Evolutionary conservation across 2,329 filamentous ascomycete genomes (phyloP).

Genomic region (Parastagonospora avenae): DNA sequence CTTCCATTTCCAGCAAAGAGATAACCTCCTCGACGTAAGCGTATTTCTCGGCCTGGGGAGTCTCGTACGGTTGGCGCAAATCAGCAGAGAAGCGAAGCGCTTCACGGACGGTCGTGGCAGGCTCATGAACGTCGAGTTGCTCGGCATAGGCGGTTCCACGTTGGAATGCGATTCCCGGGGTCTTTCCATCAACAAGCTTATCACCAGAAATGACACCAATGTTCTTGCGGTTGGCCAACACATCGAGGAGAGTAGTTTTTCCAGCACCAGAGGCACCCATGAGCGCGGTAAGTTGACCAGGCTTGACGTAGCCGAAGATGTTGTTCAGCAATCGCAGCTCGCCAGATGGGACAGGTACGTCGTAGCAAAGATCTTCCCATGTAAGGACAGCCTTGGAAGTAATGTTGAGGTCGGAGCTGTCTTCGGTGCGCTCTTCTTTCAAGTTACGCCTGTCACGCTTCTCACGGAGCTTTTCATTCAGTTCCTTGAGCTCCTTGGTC

Average conservation of each 20-base stretch:
- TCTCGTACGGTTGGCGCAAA: conserved; percentile 65
- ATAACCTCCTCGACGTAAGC: conserved; percentile 70
- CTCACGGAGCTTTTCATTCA: conserved; percentile 67
- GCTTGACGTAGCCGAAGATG: conserved; percentile 62
- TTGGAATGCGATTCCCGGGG: conserved; percentile 65
- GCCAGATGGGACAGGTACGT: conserved; percentile 72
- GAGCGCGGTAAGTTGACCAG: conserved; percentile 58
- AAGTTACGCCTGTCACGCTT: conserved; percentile 62
- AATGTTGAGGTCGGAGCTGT: conserved; percentile 56
- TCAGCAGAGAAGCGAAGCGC: conserved; percentile 70
- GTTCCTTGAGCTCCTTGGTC: conserved; percentile 66
- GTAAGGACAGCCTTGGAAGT: conserved; percentile 62
- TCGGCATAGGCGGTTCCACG: conserved; percentile 69
- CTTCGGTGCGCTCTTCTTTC: conserved; percentile 49
- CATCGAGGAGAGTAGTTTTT: conserved; percentile 84
- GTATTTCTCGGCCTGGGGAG: conserved; percentile 65
- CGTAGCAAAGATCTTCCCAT: conserved; percentile 63
- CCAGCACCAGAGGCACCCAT: conserved; percentile 67
- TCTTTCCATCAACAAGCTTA: conserved; percentile 65
- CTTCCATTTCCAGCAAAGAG: conserved; percentile 67
- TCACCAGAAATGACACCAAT: conserved; percentile 68
- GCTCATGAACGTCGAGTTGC: conserved; percentile 68
- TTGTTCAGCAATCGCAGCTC: conserved; percentile 60
- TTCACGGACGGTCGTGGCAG: conserved; percentile 67
- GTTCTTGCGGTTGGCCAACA: conserved; percentile 69